A percentile compares a stretch with the other conserved stretches of the same genome.
Evolutionary conservation across 805 yeast species (phyloP).

Genomic region (Cyberlindnera mycetangii): DNA sequence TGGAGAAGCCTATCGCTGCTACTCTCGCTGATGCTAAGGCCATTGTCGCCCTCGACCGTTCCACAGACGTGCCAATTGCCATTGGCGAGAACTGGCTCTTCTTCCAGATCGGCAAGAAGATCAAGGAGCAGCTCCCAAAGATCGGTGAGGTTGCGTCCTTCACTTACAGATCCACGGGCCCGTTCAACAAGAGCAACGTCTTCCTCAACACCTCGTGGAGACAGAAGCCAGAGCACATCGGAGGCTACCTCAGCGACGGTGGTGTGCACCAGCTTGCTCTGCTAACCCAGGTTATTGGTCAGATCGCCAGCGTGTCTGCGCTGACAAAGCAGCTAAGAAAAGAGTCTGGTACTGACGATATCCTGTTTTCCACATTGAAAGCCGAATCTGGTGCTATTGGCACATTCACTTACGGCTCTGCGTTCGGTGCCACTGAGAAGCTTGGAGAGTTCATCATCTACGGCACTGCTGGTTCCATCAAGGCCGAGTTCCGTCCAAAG

Average conservation of each 20-base stretch:
- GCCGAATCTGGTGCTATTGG: constrained; percentile 75
- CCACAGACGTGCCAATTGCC: constrained; percentile 64
- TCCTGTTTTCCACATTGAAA: constrained; percentile 69
- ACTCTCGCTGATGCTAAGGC: constrained; percentile 75
- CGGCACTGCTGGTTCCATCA: constrained; percentile 77
- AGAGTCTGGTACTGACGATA: constrained; percentile 79
- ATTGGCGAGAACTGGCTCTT: constrained; percentile 88
- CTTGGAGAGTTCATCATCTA: constrained; percentile 62
- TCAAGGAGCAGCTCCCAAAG: constrained; percentile 57
- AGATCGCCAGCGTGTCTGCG: constrained; percentile 67
- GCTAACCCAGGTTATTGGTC: constrained; percentile 78
- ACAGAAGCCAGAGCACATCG: constrained; percentile 84
- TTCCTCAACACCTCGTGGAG: constrained; percentile 81
- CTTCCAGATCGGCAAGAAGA: constrained; percentile 51
- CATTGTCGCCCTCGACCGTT: constrained; percentile 63
- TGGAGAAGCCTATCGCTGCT: constrained; percentile 95
- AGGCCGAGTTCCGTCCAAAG: constrained; percentile 56
- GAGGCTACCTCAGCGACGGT: constrained; percentile 91
- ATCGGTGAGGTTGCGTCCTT: constrained; percentile 74
- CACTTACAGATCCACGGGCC: constrained; percentile 72
- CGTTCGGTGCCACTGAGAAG: constrained; percentile 77
- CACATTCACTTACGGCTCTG: constrained; percentile 28
- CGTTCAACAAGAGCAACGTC: constrained; percentile 58
- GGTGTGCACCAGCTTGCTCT: constrained; percentile 95
- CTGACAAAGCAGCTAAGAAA: constrained; percentile 73